phyloP scores from a whole-genome alignment of 805 yeast genomes.

The Yarrowia sp. region DNA sequence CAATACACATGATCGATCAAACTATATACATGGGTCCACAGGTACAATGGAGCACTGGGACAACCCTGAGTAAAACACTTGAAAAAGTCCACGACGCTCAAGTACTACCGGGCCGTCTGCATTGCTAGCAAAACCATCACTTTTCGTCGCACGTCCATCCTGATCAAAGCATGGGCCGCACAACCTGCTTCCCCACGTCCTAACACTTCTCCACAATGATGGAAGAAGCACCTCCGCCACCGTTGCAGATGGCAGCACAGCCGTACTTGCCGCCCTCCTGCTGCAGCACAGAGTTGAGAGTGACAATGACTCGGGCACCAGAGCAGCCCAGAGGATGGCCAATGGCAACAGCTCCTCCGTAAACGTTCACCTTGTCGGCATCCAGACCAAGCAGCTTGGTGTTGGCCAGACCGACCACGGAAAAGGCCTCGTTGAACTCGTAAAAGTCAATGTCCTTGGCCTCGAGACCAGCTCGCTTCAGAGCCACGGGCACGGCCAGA shows the following conservation, averaged over 20 bases:
- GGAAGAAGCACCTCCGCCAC: constrained; percentile 99
- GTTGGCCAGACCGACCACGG: constrained; percentile 94
- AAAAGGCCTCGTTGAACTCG: constrained; percentile 97
- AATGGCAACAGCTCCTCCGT: constrained; percentile 95
- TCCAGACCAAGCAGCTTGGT: constrained; percentile 61
- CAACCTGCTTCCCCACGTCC: constrained; percentile 22
- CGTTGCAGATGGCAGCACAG: constrained; percentile 95
- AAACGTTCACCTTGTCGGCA: constrained; percentile 73
- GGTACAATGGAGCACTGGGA: neutral
- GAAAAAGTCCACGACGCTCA: too few species aligned
- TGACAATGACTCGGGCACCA: constrained; percentile 90
- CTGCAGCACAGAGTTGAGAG: constrained; percentile 69
- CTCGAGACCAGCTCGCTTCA: constrained; percentile 73
- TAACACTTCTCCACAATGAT: constrained; percentile 63
- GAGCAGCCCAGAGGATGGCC: constrained; percentile 96
- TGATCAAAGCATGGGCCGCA: neutral
- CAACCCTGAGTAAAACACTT: neutral
- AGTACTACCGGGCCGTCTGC: neutral
- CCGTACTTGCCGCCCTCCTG: constrained; percentile 90
- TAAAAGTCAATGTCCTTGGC: constrained; percentile 75
- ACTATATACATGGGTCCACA: constrained; percentile 23
- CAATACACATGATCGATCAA: neutral
- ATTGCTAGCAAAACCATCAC: neutral
- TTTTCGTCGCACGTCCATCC: neutral
- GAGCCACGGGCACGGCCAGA: constrained; percentile 91